A percentile compares a stretch with the other conserved stretches of the same genome.
Evolutionary conservation across 768 basidiomycete genomes (phyloP).

Genomic region (Boletus fagicola): DNA sequence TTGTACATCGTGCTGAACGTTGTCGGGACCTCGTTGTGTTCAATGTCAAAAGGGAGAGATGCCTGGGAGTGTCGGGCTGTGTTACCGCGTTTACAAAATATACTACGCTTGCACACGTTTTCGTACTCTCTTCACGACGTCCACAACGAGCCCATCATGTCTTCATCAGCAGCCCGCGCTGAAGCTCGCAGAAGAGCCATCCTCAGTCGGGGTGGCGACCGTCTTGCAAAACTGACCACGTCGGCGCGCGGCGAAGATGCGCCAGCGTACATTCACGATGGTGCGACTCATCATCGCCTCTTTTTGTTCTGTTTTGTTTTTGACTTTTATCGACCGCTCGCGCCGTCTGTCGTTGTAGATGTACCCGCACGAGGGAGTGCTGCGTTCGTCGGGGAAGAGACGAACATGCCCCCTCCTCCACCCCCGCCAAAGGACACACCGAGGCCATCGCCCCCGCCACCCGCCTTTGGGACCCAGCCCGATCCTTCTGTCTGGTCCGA

Average conservation of each 20-base stretch:
- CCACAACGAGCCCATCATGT: slow-evolving; percentile 15
- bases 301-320: background rate
- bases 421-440: slow-evolving; percentile 24
- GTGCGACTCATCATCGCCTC: slow-evolving; percentile 22
- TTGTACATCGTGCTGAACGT: slow-evolving; percentile 36
- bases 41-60: background rate
- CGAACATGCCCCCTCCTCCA: slow-evolving; percentile 29
- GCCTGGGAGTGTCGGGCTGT: background rate
- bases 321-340: background rate
- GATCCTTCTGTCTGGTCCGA: slow-evolving; percentile 64
- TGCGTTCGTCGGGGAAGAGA: slow-evolving; percentile 40
- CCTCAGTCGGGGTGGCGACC: slow-evolving; percentile 65
- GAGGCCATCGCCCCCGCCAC: slow-evolving; percentile 25
- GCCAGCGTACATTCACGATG: slow-evolving; percentile 51
- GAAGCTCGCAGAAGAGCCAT: slow-evolving; percentile 80
- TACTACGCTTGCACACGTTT: slow-evolving; percentile 8
- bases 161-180: slow-evolving; percentile 63
- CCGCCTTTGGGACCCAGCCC: slow-evolving; percentile 28
- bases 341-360: slow-evolving; percentile 2
- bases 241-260: slow-evolving; percentile 71
- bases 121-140: slow-evolving; percentile 7
- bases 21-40: background rate
- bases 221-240: slow-evolving; percentile 76
- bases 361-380: slow-evolving; percentile 16
- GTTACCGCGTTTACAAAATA: background rate